Conservation (phyloP, 495 filamentous ascomycete genomes). For the Parmelia sp. region DNA sequence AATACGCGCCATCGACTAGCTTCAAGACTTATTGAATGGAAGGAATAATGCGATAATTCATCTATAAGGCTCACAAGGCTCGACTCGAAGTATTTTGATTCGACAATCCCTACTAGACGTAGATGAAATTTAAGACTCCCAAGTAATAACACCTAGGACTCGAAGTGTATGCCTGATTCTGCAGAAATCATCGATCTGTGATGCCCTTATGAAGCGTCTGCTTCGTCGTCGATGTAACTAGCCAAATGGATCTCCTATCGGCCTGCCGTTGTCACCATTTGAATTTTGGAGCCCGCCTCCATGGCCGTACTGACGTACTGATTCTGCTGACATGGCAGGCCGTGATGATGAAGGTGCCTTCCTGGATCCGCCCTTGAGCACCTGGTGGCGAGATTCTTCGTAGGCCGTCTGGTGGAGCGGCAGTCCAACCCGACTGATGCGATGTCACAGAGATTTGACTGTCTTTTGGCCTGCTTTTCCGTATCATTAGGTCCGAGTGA, state of each 20-base stretch:
- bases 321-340: slow-evolving; percentile 31
- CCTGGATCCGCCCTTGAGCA: slow-evolving; percentile 27
- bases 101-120: too few species aligned
- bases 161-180: slow-evolving; percentile 23
- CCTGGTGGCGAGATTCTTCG: too few species aligned
- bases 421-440: slow-evolving; percentile 31
- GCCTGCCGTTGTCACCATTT: slow-evolving; percentile 27
- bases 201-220: slow-evolving; percentile 25
- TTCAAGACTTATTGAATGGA: neutral
- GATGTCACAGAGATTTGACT: slow-evolving; percentile 21
- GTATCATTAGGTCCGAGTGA: neutral
- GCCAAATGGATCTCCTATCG: slow-evolving; percentile 28
- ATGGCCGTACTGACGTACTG: slow-evolving; percentile 27
- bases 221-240: slow-evolving; percentile 22
- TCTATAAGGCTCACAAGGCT: neutral
- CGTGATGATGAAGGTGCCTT: slow-evolving; percentile 31
- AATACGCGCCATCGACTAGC: neutral
- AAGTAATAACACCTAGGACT: slow-evolving; percentile 18
- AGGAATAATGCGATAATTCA: neutral
- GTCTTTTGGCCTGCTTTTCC: slow-evolving; percentile 21
- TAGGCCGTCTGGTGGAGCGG: slow-evolving; percentile 20
- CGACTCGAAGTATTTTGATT: too few species aligned
- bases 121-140: too few species aligned
- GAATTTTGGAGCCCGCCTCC: slow-evolving; percentile 21
- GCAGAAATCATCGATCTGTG: slow-evolving; percentile 26